Evolutionary conservation across 805 yeast genomes (phyloP).

Genomic region (Nakazawaea sp.): DNA sequence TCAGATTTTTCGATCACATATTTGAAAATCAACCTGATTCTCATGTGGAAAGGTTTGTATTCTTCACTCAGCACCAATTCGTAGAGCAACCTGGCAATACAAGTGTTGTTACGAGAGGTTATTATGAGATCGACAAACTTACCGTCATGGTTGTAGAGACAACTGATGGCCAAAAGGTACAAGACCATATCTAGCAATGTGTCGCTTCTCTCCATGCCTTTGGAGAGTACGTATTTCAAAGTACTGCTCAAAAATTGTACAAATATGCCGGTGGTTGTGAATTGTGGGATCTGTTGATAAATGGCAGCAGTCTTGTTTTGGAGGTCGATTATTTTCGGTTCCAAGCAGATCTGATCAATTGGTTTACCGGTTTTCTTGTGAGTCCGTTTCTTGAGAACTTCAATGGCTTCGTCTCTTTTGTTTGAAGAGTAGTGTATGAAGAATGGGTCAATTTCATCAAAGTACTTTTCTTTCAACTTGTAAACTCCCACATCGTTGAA

Average conservation of each 20-base stretch:
- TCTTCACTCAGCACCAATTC: constrained; percentile 32
- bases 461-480: constrained; percentile 51
- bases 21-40: constrained; percentile 49
- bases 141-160: constrained; percentile 29
- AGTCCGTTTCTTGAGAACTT: constrained; percentile 44
- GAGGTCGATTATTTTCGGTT: constrained; percentile 41
- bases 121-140: constrained; percentile 13
- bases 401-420: constrained; percentile 78
- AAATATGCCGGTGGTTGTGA: constrained; percentile 49
- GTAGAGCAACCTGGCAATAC: constrained; percentile 32
- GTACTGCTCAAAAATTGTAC: constrained; percentile 45
- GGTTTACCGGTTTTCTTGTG: constrained; percentile 32
- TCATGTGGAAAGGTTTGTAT: constrained; percentile 40
- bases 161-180: constrained; percentile 64
- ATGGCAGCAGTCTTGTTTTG: constrained; percentile 20
- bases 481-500: constrained; percentile 57
- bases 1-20: constrained; percentile 11
- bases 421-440: constrained; percentile 74
- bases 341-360: constrained; percentile 44
- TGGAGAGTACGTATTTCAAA: constrained; percentile 29
- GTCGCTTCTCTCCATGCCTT: constrained; percentile 40
- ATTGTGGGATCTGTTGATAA: constrained; percentile 38
- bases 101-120: constrained; percentile 10
- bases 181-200: constrained; percentile 50
- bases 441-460: constrained; percentile 66